These are phyloP conservation scores for Dichotomocladium elegans DNA, from an alignment of 371 early-diverging fungal species.

Conservation along the genomic window DNA sequence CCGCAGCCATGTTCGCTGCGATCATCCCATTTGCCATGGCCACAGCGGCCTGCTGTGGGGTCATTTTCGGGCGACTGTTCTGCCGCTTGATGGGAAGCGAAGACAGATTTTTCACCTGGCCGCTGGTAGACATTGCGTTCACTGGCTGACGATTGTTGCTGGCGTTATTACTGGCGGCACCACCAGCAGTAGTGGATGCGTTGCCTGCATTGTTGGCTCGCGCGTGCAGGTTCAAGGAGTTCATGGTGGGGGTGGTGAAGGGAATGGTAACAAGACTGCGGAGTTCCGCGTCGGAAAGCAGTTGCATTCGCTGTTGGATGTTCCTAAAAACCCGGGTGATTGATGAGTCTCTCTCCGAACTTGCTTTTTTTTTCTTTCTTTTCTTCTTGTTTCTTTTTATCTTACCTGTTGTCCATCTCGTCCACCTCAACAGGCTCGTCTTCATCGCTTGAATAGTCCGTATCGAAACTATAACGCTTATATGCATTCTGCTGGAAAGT, in stretches of 20 bases:
- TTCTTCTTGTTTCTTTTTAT: background rate
- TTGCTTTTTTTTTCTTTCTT: slow-evolving; percentile 3
- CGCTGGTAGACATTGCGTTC: no score
- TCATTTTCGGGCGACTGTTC: slow-evolving; percentile 35
- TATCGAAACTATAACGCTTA: slow-evolving; percentile 40
- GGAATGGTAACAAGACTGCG: slow-evolving; percentile 44
- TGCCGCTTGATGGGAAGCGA: slow-evolving; percentile 33
- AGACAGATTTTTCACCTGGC: slow-evolving; percentile 6
- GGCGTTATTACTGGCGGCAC: no score
- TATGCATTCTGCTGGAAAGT: slow-evolving; percentile 6
- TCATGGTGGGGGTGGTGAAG: slow-evolving; percentile 26
- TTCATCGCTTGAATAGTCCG: slow-evolving; percentile 46
- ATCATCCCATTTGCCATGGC: slow-evolving; percentile 49
- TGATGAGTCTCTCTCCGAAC: slow-evolving; percentile 1
- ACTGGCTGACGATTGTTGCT: no score
- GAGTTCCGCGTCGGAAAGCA: slow-evolving; percentile 51
- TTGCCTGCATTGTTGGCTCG: background rate
- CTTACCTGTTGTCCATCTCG: slow-evolving; percentile 35
- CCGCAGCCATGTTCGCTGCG: slow-evolving; percentile 44
- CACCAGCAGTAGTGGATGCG: background rate
- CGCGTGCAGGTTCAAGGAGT: background rate
- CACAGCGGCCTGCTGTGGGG: slow-evolving; percentile 41
- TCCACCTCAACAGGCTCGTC: slow-evolving; percentile 26
- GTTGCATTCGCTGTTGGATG: slow-evolving; percentile 45
- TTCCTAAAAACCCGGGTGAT: slow-evolving; percentile 14